phyloP scores from a whole-genome alignment of 2,329 filamentous ascomycete species.

The Hymenoscyphus fraxineus region DNA sequence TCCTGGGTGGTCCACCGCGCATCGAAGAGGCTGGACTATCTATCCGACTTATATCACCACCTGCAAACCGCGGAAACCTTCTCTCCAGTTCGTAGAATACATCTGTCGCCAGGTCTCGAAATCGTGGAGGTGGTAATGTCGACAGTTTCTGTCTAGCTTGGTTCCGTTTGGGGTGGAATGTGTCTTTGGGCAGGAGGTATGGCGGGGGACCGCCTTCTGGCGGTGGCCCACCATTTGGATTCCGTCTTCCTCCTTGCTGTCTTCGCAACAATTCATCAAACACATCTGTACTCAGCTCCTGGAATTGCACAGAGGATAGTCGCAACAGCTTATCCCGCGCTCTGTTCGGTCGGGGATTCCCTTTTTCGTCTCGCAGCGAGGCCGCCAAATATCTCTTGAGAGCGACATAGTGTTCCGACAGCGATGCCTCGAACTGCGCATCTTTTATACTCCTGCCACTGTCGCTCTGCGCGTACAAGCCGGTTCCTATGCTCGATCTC shows the following conservation, averaged over 20 bases:
- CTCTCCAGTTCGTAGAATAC: conserved; percentile 94
- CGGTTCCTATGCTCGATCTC: conserved; percentile 76
- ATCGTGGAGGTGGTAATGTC: conserved; percentile 79
- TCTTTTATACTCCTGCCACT: conserved; percentile 64
- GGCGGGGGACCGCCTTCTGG: conserved; percentile 53
- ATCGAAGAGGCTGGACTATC: conserved; percentile 63
- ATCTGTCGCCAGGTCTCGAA: conserved; percentile 89
- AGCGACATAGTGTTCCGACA: conserved; percentile 77
- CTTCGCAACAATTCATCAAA: conserved; percentile 90
- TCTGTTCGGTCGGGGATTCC: conserved; percentile 74
- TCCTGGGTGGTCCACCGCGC: conserved; percentile 54
- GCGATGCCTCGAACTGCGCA: conserved; percentile 55
- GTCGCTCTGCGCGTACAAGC: conserved; percentile 63
- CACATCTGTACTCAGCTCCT: conserved; percentile 95
- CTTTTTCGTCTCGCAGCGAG: conserved; percentile 69
- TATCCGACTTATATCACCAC: conserved; percentile 62
- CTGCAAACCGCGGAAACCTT: conserved; percentile 77
- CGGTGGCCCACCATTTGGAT: conserved; percentile 46
- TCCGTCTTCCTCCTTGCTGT: conserved; percentile 61
- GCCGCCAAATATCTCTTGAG: conserved; percentile 64
- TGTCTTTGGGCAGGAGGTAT: conserved; percentile 77
- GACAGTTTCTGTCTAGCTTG: conserved; percentile 95
- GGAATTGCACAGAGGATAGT: conserved; percentile 87
- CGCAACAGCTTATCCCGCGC: conserved; percentile 92
- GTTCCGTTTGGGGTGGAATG: conserved; percentile 95